Evolutionary conservation across 306 rosid genomes (phyloP), one percentile per base, ranked within the genome.

Genomic region (Mimosa pudica): DNA sequence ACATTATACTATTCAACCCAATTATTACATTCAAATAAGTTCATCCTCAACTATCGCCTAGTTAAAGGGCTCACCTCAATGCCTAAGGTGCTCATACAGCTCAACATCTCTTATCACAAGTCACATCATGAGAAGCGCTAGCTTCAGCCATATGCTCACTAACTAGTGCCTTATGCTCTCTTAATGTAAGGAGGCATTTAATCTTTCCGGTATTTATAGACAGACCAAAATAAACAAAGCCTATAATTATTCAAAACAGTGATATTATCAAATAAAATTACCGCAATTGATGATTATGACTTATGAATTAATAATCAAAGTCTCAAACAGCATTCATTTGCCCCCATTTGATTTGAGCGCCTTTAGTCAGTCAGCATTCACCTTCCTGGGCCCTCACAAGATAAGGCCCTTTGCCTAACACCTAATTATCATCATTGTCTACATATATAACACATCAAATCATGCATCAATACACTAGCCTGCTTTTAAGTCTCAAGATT

Each of bases 401-500:
- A 8, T 13, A 1, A 58, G 64, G 35, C 64, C 6, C 10, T 58
- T 58, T 18, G 35, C 35, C 32, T 20, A 58, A 32, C 20, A 20
- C 35, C 33, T 58, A 18, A 58, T 33, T 18, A 3, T 8, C 12
- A 71, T 8, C 68, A 71, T 65, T 45, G 17, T 72, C 20, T 77
- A 8, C 44, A 76, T 69, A 42, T 70, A 62, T 38, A 71, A 77
- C 46, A 49, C 65, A 18, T 36, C 61, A 38, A 61, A 72, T 80
- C 24, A 60, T 55, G 71, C 77, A 52, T 9, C 11, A 3, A 24
- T 18, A 61, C 24, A 74, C 57, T 51, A 77, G 44, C 58, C 66
- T 69, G 68, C 61, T 71, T 68, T 57, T 44, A 70, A 60, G 70
- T 44, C 36, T 72, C 66, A 58, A 77, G 60, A 38, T 72, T 47